Conservation (phyloP, 176 grass and related monocot species). For the Musa troglodytarum region DNA sequence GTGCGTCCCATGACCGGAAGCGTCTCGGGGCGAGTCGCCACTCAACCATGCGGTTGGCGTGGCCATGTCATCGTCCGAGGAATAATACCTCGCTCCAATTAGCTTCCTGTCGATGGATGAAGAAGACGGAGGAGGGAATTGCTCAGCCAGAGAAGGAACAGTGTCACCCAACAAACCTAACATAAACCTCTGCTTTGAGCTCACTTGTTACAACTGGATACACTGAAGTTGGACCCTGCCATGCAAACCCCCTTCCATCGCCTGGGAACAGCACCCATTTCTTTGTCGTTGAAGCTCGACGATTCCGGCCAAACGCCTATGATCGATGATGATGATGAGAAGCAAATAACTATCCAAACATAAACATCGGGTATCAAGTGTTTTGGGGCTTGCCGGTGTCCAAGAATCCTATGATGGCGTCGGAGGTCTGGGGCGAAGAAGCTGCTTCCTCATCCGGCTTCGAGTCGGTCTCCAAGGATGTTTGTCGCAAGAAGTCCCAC, state of each 20-base stretch:
- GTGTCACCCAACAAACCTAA: not conserved
- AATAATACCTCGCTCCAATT: slow-evolving; percentile 84
- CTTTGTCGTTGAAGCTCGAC: slow-evolving; percentile 54
- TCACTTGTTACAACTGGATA: slow-evolving; percentile 69
- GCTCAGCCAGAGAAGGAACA: not conserved
- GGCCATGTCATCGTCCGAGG: not conserved
- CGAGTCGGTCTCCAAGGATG: slow-evolving; percentile 20
- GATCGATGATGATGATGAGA: not conserved
- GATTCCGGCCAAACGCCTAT: slow-evolving; percentile 95
- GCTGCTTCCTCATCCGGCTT: not conserved
- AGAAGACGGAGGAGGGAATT: not conserved
- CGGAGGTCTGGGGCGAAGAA: slow-evolving; percentile 19
- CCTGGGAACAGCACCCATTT: slow-evolving; percentile 31
- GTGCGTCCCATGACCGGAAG: slow-evolving; percentile 68
- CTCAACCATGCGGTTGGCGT: not conserved
- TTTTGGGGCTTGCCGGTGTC: slow-evolving; percentile 39
- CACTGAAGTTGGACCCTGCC: slow-evolving; percentile 45
- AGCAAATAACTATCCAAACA: no score
- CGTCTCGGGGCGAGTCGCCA: slow-evolving; percentile 39
- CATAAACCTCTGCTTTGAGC: not conserved
- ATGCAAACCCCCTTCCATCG: slow-evolving; percentile 81
- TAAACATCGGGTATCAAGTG: not conserved
- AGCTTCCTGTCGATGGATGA: slow-evolving; percentile 42
- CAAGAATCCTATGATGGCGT: slow-evolving; percentile 63
- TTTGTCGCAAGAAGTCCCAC: slow-evolving; percentile 80